These are phyloP conservation scores for Hirschfeldia incana DNA, from an alignment of 345 rosid genomes.

Conservation along the genomic window DNA sequence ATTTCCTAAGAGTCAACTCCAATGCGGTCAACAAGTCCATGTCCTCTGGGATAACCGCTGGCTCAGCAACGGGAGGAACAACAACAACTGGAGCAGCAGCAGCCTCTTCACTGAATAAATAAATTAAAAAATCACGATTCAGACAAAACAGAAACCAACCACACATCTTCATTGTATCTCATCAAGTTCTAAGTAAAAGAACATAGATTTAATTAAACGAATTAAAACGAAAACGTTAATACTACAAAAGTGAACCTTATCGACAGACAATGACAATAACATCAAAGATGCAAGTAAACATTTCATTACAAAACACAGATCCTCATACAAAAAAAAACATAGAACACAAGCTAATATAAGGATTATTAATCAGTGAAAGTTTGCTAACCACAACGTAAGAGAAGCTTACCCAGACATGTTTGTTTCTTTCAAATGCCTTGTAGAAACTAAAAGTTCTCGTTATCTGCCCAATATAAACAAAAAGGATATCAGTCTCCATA, in stretches of 20 bases:
- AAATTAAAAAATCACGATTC: background rate
- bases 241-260: too few species aligned
- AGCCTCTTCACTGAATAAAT: conserved; percentile 62
- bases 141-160: background rate
- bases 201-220: background rate
- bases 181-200: background rate
- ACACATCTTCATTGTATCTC: background rate
- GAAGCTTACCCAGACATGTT: conserved; percentile 1
- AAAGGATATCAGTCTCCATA: background rate
- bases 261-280: background rate
- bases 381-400: background rate
- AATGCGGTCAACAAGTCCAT: conserved; percentile 78
- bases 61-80: conserved; percentile 52
- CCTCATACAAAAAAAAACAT: background rate
- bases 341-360: background rate
- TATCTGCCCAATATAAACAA: conserved; percentile 14
- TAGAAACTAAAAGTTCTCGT: background rate
- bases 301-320: background rate
- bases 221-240: background rate
- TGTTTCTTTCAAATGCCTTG: conserved; percentile 18
- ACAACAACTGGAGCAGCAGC: conserved; percentile 49
- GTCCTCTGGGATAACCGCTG: conserved; percentile 55
- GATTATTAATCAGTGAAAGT: too few species aligned
- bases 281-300: background rate
- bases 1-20: conserved; percentile 74